Conservation (phyloP, 2,329 filamentous ascomycete genomes). For the Cladophialophora carrionii region DNA sequence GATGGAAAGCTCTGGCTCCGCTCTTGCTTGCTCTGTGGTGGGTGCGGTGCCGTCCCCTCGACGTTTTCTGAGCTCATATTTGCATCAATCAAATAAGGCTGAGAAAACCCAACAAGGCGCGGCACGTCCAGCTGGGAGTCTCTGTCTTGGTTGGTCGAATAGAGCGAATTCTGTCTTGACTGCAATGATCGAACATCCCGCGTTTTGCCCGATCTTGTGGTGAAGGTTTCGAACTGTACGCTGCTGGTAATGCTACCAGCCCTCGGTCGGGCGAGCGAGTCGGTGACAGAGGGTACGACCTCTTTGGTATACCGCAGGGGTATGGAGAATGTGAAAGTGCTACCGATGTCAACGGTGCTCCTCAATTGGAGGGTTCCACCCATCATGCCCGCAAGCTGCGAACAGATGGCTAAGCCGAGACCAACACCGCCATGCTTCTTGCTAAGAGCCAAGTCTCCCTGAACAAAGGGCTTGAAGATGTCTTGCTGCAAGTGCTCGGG, state of each 20-base stretch:
- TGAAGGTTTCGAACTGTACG: constrained; percentile 25
- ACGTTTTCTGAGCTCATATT: constrained; percentile 13
- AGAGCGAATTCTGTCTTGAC: constrained; percentile 17
- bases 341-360: constrained; percentile 73
- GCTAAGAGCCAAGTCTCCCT: constrained; percentile 81
- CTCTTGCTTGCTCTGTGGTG: constrained; percentile 6
- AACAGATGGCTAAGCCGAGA: constrained; percentile 82
- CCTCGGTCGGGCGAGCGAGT: constrained; percentile 26
- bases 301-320: constrained; percentile 76
- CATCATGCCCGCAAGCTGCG: constrained; percentile 85
- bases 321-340: constrained; percentile 78
- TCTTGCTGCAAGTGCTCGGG: constrained; percentile 73
- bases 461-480: constrained; percentile 91
- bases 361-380: constrained; percentile 71
- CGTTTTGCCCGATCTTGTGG: constrained; percentile 14
- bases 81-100: constrained; percentile 58
- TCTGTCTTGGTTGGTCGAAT: constrained; percentile 21
- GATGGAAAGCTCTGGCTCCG: constrained; percentile 2
- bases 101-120: constrained; percentile 78
- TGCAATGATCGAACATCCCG: constrained; percentile 17
- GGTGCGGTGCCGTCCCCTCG: constrained; percentile 1
- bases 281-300: constrained; percentile 51
- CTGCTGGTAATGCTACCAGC: constrained; percentile 20
- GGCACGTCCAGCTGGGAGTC: constrained; percentile 55
- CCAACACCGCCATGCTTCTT: constrained; percentile 89